A percentile compares a stretch with the other conserved stretches of the same genome.
phyloP scores from a whole-genome alignment of 1,139 yeast species.

The Protomyces macrosporus region DNA sequence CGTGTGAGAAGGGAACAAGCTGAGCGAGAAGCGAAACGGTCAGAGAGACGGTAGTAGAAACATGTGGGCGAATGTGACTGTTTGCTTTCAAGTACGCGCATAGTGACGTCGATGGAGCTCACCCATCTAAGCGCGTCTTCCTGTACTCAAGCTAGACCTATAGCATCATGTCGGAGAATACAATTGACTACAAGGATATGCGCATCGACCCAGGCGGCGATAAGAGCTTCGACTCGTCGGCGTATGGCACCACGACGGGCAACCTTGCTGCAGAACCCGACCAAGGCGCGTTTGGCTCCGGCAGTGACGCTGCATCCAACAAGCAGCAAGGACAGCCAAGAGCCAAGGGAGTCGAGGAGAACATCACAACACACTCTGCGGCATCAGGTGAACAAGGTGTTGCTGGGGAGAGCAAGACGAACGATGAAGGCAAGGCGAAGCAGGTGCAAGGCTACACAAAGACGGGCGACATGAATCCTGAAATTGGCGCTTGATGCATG shows the following conservation, averaged over 20 bases:
- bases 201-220: slow-evolving; percentile 24
- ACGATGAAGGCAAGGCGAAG: slow-evolving; percentile 4
- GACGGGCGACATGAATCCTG: slow-evolving; percentile 20
- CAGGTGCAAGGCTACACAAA: slow-evolving; percentile 16
- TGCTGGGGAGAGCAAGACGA: slow-evolving; percentile 1
- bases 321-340: background rate
- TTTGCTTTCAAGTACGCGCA: background rate
- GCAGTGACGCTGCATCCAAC: background rate
- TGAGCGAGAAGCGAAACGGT: background rate
- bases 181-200: slow-evolving; percentile 11
- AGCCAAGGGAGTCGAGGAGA: background rate
- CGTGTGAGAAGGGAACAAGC: slow-evolving; percentile 13
- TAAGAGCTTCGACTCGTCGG: slow-evolving; percentile 11
- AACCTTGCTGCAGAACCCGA: background rate
- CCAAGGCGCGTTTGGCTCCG: slow-evolving; percentile 10
- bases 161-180: slow-evolving; percentile 9
- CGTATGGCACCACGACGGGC: slow-evolving; percentile 21
- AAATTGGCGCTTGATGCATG: slow-evolving; percentile 7
- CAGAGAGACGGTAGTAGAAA: background rate
- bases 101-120: background rate
- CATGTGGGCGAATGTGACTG: background rate
- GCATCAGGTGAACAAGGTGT: background rate
- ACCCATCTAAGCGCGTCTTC: background rate
- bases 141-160: background rate
- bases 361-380: background rate